A percentile compares a stretch with the other conserved stretches of the same genome.
Evolutionary conservation across 2,329 filamentous ascomycete species (phyloP).

Genomic region (Diaporthe nobilis): DNA sequence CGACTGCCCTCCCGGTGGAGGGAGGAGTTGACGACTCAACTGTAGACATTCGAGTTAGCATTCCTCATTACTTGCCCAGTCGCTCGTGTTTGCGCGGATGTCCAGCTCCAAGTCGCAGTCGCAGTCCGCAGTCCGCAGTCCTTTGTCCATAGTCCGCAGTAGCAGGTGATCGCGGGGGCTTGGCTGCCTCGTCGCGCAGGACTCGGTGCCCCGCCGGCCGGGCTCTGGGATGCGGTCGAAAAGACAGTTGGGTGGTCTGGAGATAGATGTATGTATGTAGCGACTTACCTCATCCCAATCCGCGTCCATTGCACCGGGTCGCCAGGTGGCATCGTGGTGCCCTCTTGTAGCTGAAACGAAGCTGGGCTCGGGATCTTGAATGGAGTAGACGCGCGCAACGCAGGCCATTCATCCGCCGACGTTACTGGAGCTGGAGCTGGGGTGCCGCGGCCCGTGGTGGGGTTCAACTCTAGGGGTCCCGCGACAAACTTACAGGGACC

Average conservation of each 20-base stretch:
- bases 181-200: conserved; percentile 25
- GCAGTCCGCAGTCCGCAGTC: not conserved
- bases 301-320: conserved; percentile 67
- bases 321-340: conserved; percentile 43
- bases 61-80: not conserved
- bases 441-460: conserved; percentile 28
- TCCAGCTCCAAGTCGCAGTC: not conserved
- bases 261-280: conserved; percentile 32
- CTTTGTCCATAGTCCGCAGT: not conserved
- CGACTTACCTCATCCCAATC: conserved; percentile 76
- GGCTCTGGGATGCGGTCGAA: conserved; percentile 31
- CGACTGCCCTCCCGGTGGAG: conserved; percentile 76
- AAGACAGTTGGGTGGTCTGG: not conserved
- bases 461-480: conserved; percentile 29
- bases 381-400: conserved; percentile 13
- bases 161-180: conserved; percentile 12
- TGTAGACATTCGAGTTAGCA: conserved; percentile 53
- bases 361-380: not conserved
- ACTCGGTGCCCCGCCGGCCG: not conserved
- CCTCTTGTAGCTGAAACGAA: conserved; percentile 1
- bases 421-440: conserved; percentile 12
- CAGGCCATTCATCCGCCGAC: conserved; percentile 5
- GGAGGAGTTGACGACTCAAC: conserved; percentile 86
- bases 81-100: not conserved
- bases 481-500: conserved; percentile 11